Conservation (phyloP, 306 rosid species). For the Chamaecrista fasciculata region DNA sequence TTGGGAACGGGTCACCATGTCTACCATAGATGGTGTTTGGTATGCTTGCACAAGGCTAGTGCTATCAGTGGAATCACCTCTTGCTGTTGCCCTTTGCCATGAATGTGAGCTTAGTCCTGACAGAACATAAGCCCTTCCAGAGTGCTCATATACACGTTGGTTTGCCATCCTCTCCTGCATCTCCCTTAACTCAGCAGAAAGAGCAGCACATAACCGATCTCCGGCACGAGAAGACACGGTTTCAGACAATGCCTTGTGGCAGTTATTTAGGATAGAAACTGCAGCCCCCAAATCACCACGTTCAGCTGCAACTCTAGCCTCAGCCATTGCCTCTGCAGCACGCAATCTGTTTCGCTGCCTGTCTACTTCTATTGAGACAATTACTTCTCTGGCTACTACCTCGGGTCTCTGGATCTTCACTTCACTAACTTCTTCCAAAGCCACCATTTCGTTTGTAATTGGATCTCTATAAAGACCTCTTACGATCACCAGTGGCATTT, state of each 20-base stretch:
- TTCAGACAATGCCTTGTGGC: constrained; percentile 52
- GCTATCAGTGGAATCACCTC: constrained; percentile 84
- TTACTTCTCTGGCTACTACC: constrained; percentile 32
- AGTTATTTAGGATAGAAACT: constrained; percentile 60
- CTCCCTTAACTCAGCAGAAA: constrained; percentile 78
- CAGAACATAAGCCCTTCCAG: constrained; percentile 87
- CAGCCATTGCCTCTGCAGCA: constrained; percentile 75
- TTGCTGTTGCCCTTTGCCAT: constrained; percentile 90
- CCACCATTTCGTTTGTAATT: constrained; percentile 54
- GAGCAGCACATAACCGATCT: constrained; percentile 60
- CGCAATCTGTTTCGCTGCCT: constrained; percentile 66
- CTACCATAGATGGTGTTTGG: constrained; percentile 81
- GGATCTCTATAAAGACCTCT: constrained; percentile 61
- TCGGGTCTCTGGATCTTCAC: constrained; percentile 76
- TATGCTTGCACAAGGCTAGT: constrained; percentile 67
- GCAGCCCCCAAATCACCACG: constrained; percentile 67
- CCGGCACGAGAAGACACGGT: constrained; percentile 59
- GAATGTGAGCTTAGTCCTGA: constrained; percentile 94
- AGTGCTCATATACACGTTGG: constrained; percentile 64
- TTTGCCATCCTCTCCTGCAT: constrained; percentile 94
- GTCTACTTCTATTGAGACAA: constrained; percentile 77
- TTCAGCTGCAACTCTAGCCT: constrained; percentile 76
- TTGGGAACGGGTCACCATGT: constrained; percentile 85
- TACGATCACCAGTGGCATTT: constrained; percentile 61
- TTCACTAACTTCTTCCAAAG: constrained; percentile 45